These are phyloP conservation scores for Boletus vermiculosoides DNA, from an alignment of 768 basidiomycete genomes.

Conservation along the genomic window DNA sequence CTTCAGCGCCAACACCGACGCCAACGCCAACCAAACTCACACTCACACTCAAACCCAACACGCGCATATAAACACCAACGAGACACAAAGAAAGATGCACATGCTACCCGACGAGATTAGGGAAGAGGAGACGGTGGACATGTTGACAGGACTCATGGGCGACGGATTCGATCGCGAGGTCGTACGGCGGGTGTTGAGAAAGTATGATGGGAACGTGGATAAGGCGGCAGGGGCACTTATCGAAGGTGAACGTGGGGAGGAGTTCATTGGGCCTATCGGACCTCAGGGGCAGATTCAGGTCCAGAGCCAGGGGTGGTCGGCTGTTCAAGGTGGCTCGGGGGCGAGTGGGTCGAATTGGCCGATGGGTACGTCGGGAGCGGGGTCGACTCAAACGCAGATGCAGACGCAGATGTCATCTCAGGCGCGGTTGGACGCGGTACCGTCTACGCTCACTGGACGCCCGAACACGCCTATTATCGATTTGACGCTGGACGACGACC, in stretches of 20 bases:
- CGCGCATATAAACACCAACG: not conserved
- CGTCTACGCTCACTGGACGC: conserved; percentile 15
- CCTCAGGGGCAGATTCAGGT: not conserved
- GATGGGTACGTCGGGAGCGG: not conserved
- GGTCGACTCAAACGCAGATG: not conserved
- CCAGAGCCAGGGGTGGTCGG: conserved; percentile 14
- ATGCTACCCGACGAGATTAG: conserved; percentile 19
- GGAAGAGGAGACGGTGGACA: conserved; percentile 35
- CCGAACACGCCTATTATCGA: conserved; percentile 47
- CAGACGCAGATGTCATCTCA: conserved; percentile 1
- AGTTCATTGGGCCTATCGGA: conserved; percentile 3
- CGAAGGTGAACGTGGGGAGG: conserved; percentile 48
- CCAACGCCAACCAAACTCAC: not conserved
- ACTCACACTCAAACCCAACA: not conserved
- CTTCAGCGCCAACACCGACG: not conserved
- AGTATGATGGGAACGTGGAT: conserved; percentile 56
- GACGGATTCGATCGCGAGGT: conserved; percentile 42
- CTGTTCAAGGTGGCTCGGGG: not conserved
- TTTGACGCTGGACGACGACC: conserved; percentile 58
- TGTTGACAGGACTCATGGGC: conserved; percentile 40
- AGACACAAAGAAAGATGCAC: conserved; percentile 15
- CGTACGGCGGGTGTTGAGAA: conserved; percentile 55
- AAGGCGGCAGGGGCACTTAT: conserved; percentile 56
- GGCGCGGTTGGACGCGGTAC: conserved; percentile 12
- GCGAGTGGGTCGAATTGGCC: conserved; percentile 2